Percentiles rank a stretch among this genome's conserved stretches.
phyloP scores from a whole-genome alignment of 306 rosid genomes.

The Abrus precatorius region DNA sequence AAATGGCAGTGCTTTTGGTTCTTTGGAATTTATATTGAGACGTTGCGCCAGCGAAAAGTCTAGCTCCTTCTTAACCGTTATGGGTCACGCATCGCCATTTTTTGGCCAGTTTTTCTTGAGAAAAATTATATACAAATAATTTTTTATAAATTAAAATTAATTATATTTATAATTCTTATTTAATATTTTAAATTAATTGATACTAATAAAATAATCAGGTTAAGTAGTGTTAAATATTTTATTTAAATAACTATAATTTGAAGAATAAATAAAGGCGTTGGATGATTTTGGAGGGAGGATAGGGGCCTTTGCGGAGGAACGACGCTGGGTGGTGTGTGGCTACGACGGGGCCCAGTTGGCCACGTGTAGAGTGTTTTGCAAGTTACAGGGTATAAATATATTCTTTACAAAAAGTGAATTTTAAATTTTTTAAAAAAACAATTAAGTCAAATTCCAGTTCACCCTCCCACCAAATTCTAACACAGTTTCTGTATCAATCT shows the following conservation, averaged over 20 bases:
- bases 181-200: too few relatives aligned
- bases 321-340: not conserved
- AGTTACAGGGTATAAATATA: too few relatives aligned
- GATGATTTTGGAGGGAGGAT: not conserved
- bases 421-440: too few relatives aligned
- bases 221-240: not conserved
- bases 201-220: not conserved
- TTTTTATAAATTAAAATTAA: too few relatives aligned
- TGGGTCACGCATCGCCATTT: not conserved
- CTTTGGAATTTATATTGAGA: conserved; percentile 27
- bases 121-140: too few relatives aligned
- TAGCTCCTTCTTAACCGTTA: conserved; percentile 28
- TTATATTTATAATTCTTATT: too few relatives aligned
- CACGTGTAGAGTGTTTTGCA: conserved; percentile 25
- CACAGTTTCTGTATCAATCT: too few relatives aligned
- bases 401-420: too few relatives aligned
- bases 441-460: too few relatives aligned
- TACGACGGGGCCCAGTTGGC: conserved; percentile 7
- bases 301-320: not conserved
- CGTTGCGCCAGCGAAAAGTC: conserved; percentile 3
- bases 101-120: not conserved
- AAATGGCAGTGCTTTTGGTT: conserved; percentile 36
- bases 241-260: not conserved
- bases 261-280: not conserved
- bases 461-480: too few relatives aligned